Evolutionary conservation across 345 rosid genomes (phyloP), one percentile per base, ranked within the genome.

Genomic region (Populus davidiana): DNA sequence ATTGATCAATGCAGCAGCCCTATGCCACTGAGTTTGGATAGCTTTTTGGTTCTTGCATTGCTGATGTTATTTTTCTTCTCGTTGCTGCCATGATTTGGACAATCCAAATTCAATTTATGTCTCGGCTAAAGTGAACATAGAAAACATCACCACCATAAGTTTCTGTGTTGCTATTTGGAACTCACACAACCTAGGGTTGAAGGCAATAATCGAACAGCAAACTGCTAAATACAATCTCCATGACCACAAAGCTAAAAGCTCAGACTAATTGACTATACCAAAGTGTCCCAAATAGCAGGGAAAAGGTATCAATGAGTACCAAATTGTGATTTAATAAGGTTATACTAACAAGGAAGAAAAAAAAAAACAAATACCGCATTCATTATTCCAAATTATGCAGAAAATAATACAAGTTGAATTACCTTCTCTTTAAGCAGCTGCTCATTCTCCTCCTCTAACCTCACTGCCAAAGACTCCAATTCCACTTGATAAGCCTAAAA

Each of bases 401-500:
- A 49, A 72, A 43, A 27, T 31, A 54, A 27, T 4, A 38, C 9
- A n/a, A 75, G 44, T 43, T 35, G 16, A 50, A 78, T 36, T 85
- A 90, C 92, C 91, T 90, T 93, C 75, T 93, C 99, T 78, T 82
- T 91, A 79, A 87, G 71, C 77, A 95, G 88, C 83, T 56, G 79
- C 76, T 86, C 94, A 49, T 95, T 92, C 86, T 93, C 98, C 80
- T 88, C 89, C 86, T 92, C 94, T 7, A 95, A 81, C 78, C 78
- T 92, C 61, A 86, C 82, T 1, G 94, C 99, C 85, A 93, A 69
- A 0, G 94, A 81, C 85, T 93, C 98, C 65, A 95, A 87, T 85
- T 92, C 94, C 43, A 87, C 90, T 86, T 93, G 99, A 83, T 95
- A 93, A 33, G 99, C 99, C 88, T 95, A 81, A 68, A 62, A 64